Percentiles rank a stretch among this genome's conserved stretches.
Conservation (phyloP, 768 basidiomycete species). For the Boletus sensibilis region DNA sequence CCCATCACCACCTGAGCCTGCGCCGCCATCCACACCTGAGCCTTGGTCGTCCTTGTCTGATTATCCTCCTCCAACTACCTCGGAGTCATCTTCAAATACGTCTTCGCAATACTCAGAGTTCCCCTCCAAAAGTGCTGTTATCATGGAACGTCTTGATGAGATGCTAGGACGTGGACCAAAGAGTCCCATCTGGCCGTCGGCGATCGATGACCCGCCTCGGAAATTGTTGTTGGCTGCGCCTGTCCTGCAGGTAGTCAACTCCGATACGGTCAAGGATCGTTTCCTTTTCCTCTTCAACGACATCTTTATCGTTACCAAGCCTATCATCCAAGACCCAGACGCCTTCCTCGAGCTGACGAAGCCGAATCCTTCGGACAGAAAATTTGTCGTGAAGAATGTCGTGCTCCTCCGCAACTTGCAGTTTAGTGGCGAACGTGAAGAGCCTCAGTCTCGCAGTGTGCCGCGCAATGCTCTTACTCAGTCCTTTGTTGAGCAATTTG, state of each 20-base stretch:
- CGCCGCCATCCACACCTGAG: constrained; percentile 69
- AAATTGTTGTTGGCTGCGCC: constrained; percentile 82
- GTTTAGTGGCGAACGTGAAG: constrained; percentile 68
- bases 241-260: constrained; percentile 90
- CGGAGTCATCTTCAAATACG: constrained; percentile 72
- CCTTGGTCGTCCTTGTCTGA: constrained; percentile 75
- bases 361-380: constrained; percentile 61
- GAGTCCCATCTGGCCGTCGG: constrained; percentile 57
- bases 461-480: constrained; percentile 63
- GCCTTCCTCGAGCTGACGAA: constrained; percentile 56
- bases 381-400: constrained; percentile 87
- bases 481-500: constrained; percentile 77
- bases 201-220: constrained; percentile 82
- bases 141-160: constrained; percentile 72
- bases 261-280: constrained; percentile 92
- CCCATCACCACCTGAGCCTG: constrained; percentile 53
- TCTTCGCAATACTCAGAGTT: constrained; percentile 63
- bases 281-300: constrained; percentile 98
- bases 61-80: constrained; percentile 66
- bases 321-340: constrained; percentile 70
- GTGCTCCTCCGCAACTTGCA: constrained; percentile 71
- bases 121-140: constrained; percentile 46
- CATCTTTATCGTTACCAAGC: constrained; percentile 90
- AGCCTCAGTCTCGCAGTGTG: constrained; percentile 47
- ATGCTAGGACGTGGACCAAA: constrained; percentile 61